Conservation (phyloP, 2,329 filamentous ascomycete species). For the Phoma sp. region DNA sequence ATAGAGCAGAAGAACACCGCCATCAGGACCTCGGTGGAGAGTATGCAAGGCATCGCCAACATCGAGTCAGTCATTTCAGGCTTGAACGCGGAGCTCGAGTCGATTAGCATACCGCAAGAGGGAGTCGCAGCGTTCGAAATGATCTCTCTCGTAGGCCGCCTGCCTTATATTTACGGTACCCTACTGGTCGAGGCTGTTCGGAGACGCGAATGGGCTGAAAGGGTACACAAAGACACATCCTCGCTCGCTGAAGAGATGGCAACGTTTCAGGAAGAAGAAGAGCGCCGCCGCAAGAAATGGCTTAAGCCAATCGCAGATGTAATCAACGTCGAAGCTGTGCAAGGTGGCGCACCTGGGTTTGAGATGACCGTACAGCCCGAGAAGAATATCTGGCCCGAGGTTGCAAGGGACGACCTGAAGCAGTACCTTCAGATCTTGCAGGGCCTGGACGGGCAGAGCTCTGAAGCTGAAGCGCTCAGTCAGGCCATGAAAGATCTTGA, state of each 20-base stretch:
- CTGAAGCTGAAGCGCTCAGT: conserved; percentile 72
- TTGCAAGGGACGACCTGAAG: conserved; percentile 77
- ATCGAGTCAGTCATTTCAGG: conserved; percentile 78
- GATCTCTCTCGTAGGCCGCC: conserved; percentile 77
- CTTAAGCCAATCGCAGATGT: conserved; percentile 81
- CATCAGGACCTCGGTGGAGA: conserved; percentile 68
- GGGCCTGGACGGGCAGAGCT: conserved; percentile 68
- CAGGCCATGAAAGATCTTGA: conserved; percentile 81
- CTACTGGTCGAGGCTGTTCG: conserved; percentile 85
- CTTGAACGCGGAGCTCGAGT: conserved; percentile 74
- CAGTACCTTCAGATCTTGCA: conserved; percentile 73
- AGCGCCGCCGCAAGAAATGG: conserved; percentile 88
- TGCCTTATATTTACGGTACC: conserved; percentile 89
- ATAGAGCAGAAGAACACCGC: conserved; percentile 71
- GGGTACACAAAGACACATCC: conserved; percentile 85
- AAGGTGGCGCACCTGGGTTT: conserved; percentile 74
- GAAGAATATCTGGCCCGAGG: conserved; percentile 79
- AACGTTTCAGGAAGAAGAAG: conserved; percentile 88
- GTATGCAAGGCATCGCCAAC: conserved; percentile 82
- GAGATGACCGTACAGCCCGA: conserved; percentile 86
- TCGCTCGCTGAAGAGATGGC: conserved; percentile 93
- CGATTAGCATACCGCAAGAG: conserved; percentile 74
- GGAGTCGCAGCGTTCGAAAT: conserved; percentile 82
- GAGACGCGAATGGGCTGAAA: conserved; percentile 87
- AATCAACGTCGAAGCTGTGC: conserved; percentile 69